A percentile compares a stretch with the other conserved stretches of the same genome.
Evolutionary conservation across 1,139 yeast species (phyloP).

Genomic region (Zygoascus hellenicus): DNA sequence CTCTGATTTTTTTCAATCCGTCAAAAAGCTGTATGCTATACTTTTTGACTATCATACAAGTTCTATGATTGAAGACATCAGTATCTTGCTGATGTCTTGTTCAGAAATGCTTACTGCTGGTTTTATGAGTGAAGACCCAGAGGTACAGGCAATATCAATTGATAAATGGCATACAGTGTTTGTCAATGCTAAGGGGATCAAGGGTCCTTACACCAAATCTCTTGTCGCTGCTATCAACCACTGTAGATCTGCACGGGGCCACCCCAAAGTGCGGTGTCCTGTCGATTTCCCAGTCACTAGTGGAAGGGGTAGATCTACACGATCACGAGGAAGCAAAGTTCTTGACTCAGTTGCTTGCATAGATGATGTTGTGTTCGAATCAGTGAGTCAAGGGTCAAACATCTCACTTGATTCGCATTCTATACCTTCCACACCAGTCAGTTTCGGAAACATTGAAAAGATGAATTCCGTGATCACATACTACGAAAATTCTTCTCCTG

Average conservation of each 20-base stretch:
- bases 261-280: constrained; percentile 9
- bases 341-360: not conserved
- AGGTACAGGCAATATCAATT: constrained; percentile 1
- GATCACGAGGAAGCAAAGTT: not conserved
- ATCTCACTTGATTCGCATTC: not conserved
- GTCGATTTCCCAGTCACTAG: constrained; percentile 16
- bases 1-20: not conserved
- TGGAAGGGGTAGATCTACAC: constrained; percentile 6
- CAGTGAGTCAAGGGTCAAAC: not conserved
- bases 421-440: not conserved
- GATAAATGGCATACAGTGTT: constrained; percentile 13
- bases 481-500: not conserved
- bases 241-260: not conserved
- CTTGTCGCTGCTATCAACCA: constrained; percentile 14
- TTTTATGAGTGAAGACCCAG: constrained; percentile 8
- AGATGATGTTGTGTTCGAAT: constrained; percentile 5
- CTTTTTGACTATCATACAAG: not conserved
- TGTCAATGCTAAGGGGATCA: constrained; percentile 8
- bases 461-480: too few species aligned
- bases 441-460: not conserved
- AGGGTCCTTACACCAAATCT: constrained; percentile 14
- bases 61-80: constrained; percentile 1
- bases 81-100: not conserved
- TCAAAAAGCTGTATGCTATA: not conserved
- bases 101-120: constrained; percentile 11